Evolutionary conservation across 1,284 basidiomycete genomes (phyloP).

Genomic region (Stygiomarasmius scandens): DNA sequence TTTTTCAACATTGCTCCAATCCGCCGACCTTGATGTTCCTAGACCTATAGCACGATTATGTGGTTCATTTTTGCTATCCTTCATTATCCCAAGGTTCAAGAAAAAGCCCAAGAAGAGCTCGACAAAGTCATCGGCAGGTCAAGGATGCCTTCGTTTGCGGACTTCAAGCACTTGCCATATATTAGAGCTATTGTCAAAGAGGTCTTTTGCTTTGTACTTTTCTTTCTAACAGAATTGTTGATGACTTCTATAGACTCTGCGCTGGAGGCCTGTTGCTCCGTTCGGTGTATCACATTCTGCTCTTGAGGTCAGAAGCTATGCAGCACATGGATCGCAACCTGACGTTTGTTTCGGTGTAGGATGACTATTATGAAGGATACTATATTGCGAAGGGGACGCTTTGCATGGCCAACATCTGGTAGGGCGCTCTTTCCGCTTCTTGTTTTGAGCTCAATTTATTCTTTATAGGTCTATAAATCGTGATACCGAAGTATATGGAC

Average conservation of each 20-base stretch:
- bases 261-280: slow-evolving; percentile 16
- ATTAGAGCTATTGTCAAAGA: slow-evolving; percentile 20
- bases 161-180: slow-evolving; percentile 30
- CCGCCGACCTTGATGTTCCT: no score
- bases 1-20: background rate
- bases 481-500: background rate
- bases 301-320: background rate
- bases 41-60: background rate
- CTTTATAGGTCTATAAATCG: background rate
- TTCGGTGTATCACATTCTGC: slow-evolving; percentile 1
- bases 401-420: slow-evolving; percentile 26
- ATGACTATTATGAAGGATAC: slow-evolving; percentile 35
- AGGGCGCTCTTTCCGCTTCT: background rate
- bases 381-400: slow-evolving; percentile 23
- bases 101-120: slow-evolving; percentile 29
- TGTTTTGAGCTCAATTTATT: background rate
- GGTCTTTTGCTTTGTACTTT: background rate
- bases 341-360: slow-evolving; percentile 13
- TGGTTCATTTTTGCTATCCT: slow-evolving; percentile 23
- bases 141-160: slow-evolving; percentile 31
- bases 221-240: background rate
- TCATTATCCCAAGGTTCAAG: slow-evolving; percentile 27
- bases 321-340: no score
- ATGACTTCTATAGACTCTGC: background rate
- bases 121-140: slow-evolving; percentile 28